Base-by-base conservation (phyloP, 768 basidiomycete genomes). In the Amanita thiersii region DNA sequence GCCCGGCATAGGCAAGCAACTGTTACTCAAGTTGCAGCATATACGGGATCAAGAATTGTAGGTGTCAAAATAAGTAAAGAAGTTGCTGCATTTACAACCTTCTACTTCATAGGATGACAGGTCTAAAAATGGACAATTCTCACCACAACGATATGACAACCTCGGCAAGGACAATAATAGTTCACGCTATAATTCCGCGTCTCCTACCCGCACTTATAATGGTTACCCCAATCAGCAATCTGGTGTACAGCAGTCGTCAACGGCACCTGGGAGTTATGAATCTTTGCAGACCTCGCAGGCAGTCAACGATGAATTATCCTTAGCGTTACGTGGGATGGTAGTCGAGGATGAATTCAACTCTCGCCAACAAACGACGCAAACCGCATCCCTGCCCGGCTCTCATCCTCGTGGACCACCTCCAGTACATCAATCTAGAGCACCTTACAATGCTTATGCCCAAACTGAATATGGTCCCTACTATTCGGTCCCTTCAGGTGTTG, bases 401-500 rank as follows among this genome's bases (percentile, higher is more conserved):
- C 42, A 43, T 26, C 64, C 64, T 17, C 55, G 51, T 29, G 53
- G 68, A 51, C n/a, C n/a, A n/a, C 64, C 65, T 40, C 74, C 61
- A 40, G 46, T 52, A 44, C 45, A 58, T 46, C 37, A 53, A 18
- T 37, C 36, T 25, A 34, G 43, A 9, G 43, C 29, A n/a, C 44
- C 44, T 23, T 45, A 45, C 37, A 39, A 23, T 32, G 44, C 29
- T 25, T 45, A 45, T 39, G 37, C 44, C 12, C 44, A 45, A 39
- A 24, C 26, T 32, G 82, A 84, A 32, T 85, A 77, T 55, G 64
- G 72, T 18, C 62, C 68, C 6, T 83, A 81, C 54, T 81, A 80
- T 59, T 56, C 64, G 35, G 69, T 66, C 30, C 66, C 69, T 23
- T 61, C 73, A 29, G 60, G 60, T 49, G 56, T 63, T 46, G 78